These are phyloP conservation scores for Quercus rubra DNA, from an alignment of 306 rosid species.

Conservation along the genomic window DNA sequence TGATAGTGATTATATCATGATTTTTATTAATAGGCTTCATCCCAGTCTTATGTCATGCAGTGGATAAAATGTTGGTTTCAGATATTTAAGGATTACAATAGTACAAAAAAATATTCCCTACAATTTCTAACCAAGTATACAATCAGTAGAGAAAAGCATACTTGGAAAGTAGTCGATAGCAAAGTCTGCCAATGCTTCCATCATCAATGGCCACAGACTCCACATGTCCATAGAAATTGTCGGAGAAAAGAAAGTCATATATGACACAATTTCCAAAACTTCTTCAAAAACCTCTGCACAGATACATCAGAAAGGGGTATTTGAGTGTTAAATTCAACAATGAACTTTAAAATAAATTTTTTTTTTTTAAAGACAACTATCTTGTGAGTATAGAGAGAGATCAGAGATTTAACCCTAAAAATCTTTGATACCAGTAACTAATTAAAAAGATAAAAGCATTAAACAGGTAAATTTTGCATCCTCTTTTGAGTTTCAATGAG, in stretches of 20 bases:
- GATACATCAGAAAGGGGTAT: constrained; percentile 1
- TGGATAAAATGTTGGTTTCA: no score
- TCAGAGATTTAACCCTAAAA: neutral
- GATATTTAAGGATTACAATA: no score
- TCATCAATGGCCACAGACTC: constrained; percentile 98
- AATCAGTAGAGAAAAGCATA: constrained; percentile 22
- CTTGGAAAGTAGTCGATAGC: constrained; percentile 94
- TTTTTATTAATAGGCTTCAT: no score
- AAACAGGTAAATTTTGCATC: neutral
- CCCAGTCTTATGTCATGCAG: no score
- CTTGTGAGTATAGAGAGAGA: neutral
- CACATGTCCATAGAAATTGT: constrained; percentile 92
- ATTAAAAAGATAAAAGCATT: neutral
- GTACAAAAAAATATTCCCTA: neutral
- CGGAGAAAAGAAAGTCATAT: constrained; percentile 94
- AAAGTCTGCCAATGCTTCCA: constrained; percentile 89
- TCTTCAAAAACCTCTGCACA: constrained; percentile 97
- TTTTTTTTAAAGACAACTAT: neutral
- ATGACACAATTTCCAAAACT: constrained; percentile 93
- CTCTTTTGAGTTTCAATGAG: neutral
- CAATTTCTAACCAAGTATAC: neutral
- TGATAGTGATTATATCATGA: no score
- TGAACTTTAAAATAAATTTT: neutral
- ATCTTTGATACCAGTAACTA: neutral
- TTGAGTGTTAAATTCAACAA: neutral